Base-by-base conservation (phyloP, 2,329 filamentous ascomycete genomes). In the Ophiocordyceps polyrhachis-furcata region DNA sequence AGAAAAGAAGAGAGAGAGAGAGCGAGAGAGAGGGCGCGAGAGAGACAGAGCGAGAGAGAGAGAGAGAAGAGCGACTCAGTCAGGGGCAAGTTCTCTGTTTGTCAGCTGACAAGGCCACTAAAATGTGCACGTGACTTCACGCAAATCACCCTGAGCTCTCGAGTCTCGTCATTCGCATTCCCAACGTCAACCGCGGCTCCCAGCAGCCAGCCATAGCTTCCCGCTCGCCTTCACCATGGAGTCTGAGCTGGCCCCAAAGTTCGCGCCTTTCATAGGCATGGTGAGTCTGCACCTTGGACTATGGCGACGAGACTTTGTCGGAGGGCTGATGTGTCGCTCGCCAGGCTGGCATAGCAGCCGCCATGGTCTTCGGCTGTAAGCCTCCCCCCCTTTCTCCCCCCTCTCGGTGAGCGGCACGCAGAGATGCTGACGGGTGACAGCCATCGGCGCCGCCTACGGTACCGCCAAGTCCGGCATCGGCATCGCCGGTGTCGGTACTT, bases 391-490 rank as follows among this genome's bases (percentile, higher is more conserved):
- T 9, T 17, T 51, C 45, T 37, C 50, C 45, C 44, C 49, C 50
- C 43, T 31, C 25, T 23, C 42, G 20, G 25, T 11, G 25, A 11
- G 11, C 31, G n/a, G 12, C 14, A 21, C 12, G 8, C 4, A 14
- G 17, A 38, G 35, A 38, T 9, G 35, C 35, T 38, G 35, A 38
- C 7, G n/a, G 17, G n/a, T 8, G 17, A 55, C 49, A 76, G 73
- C 67, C 56, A 64, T 74, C 52, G 85, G 85, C 56, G 85, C 85
- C 55, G 85, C 85, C 49, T 91, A 87, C 63, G 85, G 85, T 51
- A 93, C 85, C 46, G 83, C 85, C 35, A 93, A 89, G 64, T 85
- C 85, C 38, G 85, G 85, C 52, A 88, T 91, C 59, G 84, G 84
- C 56, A 93, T 93, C 56, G 79, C 83, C 31, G 85, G 84, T 54